phyloP scores from a whole-genome alignment of 345 rosid genomes.

The Excoecaria agallocha region DNA sequence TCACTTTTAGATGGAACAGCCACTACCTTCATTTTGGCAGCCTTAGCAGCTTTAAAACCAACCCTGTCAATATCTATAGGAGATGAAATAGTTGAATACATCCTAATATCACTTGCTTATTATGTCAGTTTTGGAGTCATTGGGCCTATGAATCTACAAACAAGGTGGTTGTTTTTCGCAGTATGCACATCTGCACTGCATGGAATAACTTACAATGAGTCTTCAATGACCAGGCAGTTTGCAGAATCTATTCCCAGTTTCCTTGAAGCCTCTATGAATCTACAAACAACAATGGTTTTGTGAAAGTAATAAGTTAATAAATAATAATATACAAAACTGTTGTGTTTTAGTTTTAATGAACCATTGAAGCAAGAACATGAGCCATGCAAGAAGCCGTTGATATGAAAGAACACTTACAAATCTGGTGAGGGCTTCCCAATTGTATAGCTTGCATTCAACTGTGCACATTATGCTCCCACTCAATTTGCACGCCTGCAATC shows the following conservation, averaged over 20 bases:
- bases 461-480: too few species aligned
- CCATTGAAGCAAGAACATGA: neutral
- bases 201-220: constrained; percentile 39
- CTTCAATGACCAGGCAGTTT: constrained; percentile 43
- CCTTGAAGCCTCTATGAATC: constrained; percentile 45
- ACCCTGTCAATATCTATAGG: constrained; percentile 25
- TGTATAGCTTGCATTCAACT: too few species aligned
- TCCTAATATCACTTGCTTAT: too few species aligned
- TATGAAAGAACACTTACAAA: neutral
- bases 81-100: neutral
- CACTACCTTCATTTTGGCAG: constrained; percentile 42
- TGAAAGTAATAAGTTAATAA: neutral
- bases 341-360: neutral
- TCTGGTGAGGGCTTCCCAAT: too few species aligned
- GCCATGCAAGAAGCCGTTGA: neutral
- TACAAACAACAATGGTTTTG: constrained; percentile 3
- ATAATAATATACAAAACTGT: neutral
- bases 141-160: too few species aligned
- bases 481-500: too few species aligned
- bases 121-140: too few species aligned
- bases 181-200: neutral
- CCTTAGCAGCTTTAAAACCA: constrained; percentile 46
- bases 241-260: constrained; percentile 36
- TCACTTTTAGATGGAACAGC: constrained; percentile 42
- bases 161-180: too few species aligned